phyloP scores from a whole-genome alignment of 2,329 filamentous ascomycete species.

The Eutypella sp. region DNA sequence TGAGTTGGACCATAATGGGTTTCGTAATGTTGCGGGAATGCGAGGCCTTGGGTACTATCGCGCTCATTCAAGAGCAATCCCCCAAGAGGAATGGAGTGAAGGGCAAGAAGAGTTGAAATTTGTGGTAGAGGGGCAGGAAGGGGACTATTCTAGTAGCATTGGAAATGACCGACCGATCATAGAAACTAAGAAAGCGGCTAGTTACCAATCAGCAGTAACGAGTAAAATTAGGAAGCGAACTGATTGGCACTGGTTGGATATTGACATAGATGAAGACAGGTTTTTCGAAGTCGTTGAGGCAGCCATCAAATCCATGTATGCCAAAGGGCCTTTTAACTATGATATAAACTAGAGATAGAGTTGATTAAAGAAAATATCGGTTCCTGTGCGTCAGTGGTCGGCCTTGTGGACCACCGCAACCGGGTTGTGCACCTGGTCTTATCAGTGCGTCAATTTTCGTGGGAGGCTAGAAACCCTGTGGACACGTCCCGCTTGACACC shows the following conservation, averaged over 20 bases:
- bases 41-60: conserved; percentile 33
- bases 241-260: conserved; percentile 6
- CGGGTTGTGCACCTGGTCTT: too few species aligned
- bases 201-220: background rate
- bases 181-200: background rate
- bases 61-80: conserved; percentile 21
- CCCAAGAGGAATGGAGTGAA: conserved; percentile 1
- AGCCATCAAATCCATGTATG: conserved; percentile 9
- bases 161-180: background rate
- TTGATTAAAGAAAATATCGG: too few species aligned
- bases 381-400: too few species aligned
- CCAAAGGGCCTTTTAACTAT: conserved; percentile 5
- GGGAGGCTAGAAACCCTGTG: too few species aligned
- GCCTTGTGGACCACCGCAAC: too few species aligned
- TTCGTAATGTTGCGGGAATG: conserved; percentile 37
- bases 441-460: too few species aligned
- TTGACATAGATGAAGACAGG: conserved; percentile 6
- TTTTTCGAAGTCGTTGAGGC: conserved; percentile 7
- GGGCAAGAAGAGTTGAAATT: conserved; percentile 1
- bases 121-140: background rate
- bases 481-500: too few species aligned
- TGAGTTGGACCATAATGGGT: conserved; percentile 30
- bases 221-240: conserved; percentile 16
- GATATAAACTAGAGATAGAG: conserved; percentile 7
- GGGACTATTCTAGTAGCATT: background rate